A percentile compares a stretch with the other conserved stretches of the same genome.
Conservation (phyloP, 2,329 filamentous ascomycete genomes). For the Trichoderma aggressivum region DNA sequence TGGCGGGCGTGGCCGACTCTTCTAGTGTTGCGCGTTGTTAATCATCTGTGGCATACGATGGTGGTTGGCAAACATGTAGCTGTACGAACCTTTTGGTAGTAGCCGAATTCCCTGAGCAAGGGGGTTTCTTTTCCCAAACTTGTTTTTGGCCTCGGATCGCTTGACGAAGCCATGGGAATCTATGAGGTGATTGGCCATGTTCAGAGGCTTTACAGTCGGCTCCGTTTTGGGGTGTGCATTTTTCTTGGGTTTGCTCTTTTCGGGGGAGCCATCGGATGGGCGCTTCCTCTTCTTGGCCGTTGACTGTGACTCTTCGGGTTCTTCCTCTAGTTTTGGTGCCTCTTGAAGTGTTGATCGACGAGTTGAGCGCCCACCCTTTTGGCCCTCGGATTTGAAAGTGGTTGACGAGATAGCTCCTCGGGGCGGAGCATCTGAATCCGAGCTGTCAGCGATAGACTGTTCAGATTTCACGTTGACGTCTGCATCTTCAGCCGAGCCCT, state of each 20-base stretch:
- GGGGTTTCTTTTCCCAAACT: conserved; percentile 26
- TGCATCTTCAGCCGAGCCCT: conserved; percentile 25
- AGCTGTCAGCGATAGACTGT: conserved; percentile 23
- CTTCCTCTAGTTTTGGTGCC: too few relatives aligned
- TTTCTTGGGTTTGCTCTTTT: conserved; percentile 15
- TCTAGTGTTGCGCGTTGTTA: background rate
- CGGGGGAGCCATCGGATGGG: conserved; percentile 3
- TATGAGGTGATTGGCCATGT: conserved; percentile 25
- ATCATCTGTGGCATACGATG: background rate
- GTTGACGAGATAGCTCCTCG: conserved; percentile 34
- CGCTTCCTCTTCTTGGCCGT: conserved; percentile 17
- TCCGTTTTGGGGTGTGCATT: background rate
- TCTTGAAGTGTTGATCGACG: background rate
- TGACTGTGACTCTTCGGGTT: background rate
- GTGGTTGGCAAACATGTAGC: background rate
- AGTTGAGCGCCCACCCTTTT: background rate
- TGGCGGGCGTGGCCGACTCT: background rate
- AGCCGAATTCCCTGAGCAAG: conserved; percentile 24
- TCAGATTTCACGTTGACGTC: background rate
- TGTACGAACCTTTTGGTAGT: conserved; percentile 3
- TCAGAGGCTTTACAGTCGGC: conserved; percentile 11
- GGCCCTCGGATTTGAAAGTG: conserved; percentile 27
- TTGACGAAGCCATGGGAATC: conserved; percentile 27
- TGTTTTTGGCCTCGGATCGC: conserved; percentile 22
- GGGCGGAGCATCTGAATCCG: conserved; percentile 27